These are phyloP conservation scores for Sarocladium brachiariae DNA, from an alignment of 2,329 filamentous ascomycete species.

Conservation along the genomic window DNA sequence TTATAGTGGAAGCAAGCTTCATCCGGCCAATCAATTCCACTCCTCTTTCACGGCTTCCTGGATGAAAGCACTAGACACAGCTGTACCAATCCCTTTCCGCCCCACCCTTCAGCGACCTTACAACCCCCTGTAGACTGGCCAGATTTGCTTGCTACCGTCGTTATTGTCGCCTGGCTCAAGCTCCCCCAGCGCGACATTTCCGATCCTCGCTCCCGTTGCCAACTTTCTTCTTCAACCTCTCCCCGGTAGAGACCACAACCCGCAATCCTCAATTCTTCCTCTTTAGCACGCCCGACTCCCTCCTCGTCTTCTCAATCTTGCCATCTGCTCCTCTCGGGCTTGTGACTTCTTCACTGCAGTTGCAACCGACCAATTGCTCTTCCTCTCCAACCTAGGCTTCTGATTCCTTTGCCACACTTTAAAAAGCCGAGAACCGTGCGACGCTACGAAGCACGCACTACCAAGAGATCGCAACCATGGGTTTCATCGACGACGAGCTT, in stretches of 20 bases:
- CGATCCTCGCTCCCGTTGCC: constrained; percentile 1
- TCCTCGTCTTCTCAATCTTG: not conserved
- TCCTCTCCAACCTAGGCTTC: not conserved
- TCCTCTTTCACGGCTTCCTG: not conserved
- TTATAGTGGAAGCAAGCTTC: not conserved
- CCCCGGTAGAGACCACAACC: constrained; percentile 1
- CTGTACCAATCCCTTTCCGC: not conserved
- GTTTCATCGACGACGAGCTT: constrained; percentile 79
- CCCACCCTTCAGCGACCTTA: not conserved
- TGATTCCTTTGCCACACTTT: not conserved
- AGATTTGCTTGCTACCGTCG: not conserved
- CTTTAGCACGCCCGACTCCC: not conserved
- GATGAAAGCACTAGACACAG: not conserved
- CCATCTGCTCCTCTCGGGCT: not conserved
- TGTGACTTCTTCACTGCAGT: constrained; percentile 10
- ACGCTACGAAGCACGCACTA: constrained; percentile 10
- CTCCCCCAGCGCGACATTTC: constrained; percentile 6
- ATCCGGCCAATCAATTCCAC: not conserved
- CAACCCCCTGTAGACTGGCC: not conserved
- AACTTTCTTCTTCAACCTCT: constrained; percentile 11
- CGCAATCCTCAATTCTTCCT: constrained; percentile 2
- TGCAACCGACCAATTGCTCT: constrained; percentile 2
- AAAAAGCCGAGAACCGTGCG: constrained; percentile 7
- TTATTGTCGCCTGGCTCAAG: not conserved
- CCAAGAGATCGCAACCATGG: constrained; percentile 55